These are phyloP conservation scores for Magnolia sinica DNA, from an alignment of 164 flowering plant species.

Conservation along the genomic window DNA sequence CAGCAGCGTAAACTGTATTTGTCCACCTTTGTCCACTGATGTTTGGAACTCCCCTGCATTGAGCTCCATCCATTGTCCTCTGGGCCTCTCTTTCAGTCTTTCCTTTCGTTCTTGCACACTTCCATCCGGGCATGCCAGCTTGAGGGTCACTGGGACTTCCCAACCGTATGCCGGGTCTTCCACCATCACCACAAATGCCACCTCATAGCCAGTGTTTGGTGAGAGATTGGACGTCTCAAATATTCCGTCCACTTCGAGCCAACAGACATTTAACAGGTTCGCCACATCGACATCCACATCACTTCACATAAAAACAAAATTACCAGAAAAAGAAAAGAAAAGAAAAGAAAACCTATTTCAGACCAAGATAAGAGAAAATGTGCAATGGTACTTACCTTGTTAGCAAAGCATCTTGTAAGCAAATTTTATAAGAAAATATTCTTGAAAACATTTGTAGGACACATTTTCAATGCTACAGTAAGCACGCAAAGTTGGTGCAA, in stretches of 20 bases:
- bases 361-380: neutral
- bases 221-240: constrained; percentile 43
- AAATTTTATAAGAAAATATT: neutral
- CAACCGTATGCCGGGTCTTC: constrained; percentile 57
- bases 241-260: constrained; percentile 72
- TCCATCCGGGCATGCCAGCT: constrained; percentile 50
- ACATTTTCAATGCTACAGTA: neutral
- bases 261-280: constrained; percentile 57
- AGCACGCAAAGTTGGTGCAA: too few relatives aligned
- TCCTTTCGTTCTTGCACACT: constrained; percentile 33
- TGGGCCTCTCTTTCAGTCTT: constrained; percentile 28
- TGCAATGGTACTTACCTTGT: neutral
- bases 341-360: neutral
- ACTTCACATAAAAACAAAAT: constrained; percentile 21
- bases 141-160: constrained; percentile 60
- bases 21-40: constrained; percentile 26
- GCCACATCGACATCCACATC: constrained; percentile 42
- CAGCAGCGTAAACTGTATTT: constrained; percentile 40
- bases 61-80: constrained; percentile 47
- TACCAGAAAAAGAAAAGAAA: neutral
- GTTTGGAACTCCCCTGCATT: constrained; percentile 38
- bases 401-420: neutral
- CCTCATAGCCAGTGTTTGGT: constrained; percentile 44
- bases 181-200: constrained; percentile 49
- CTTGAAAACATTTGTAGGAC: neutral